These are phyloP conservation scores for Taphrina betulina DNA, from an alignment of 1,139 yeast genomes.

Conservation along the genomic window DNA sequence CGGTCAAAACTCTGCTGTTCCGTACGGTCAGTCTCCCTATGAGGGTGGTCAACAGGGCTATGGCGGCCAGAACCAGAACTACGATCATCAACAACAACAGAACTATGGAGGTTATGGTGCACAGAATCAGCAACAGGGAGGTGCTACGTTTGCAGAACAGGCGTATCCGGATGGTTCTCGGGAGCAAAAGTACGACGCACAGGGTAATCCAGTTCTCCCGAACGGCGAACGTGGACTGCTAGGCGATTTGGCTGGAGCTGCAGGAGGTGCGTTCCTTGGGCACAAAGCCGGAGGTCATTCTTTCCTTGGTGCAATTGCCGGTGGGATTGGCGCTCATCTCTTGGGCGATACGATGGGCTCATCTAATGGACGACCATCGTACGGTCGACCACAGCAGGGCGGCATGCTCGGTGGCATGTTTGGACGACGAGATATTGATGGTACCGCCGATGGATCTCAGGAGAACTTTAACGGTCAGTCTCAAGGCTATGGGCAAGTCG, in stretches of 20 bases:
- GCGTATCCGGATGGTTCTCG: constrained; percentile 15
- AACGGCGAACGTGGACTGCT: constrained; percentile 26
- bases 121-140: not conserved
- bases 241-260: constrained; percentile 23
- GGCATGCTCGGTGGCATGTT: constrained; percentile 4
- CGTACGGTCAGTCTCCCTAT: not conserved
- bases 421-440: constrained; percentile 14
- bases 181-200: constrained; percentile 12
- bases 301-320: constrained; percentile 29
- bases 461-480: not conserved
- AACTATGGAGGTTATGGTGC: not conserved
- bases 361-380: not conserved
- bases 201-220: constrained; percentile 13
- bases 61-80: not conserved
- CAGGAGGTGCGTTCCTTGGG: constrained; percentile 24
- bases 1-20: not conserved
- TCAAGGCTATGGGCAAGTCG: not conserved
- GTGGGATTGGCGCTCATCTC: constrained; percentile 29
- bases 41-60: not conserved
- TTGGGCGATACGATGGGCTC: constrained; percentile 22
- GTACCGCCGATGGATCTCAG: not conserved
- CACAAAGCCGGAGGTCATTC: constrained; percentile 30
- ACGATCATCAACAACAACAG: not conserved
- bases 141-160: not conserved
- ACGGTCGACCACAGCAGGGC: not conserved